Evolutionary conservation across 768 basidiomycete genomes (phyloP).

Genomic region (Hirschioporus abietinus): DNA sequence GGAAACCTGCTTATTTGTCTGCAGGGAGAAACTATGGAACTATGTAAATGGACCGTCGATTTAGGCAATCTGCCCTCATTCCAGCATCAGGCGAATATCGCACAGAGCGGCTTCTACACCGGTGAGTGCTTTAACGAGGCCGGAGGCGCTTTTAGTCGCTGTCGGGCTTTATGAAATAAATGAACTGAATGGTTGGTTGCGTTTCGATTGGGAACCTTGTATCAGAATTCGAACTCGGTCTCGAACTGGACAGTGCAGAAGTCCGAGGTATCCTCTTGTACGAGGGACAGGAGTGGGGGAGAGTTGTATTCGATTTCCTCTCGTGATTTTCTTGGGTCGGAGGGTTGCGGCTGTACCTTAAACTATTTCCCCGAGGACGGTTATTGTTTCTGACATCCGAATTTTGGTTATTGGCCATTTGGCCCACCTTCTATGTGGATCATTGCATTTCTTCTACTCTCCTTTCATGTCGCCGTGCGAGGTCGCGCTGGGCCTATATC

Average conservation of each 20-base stretch:
- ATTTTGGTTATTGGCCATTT: background rate
- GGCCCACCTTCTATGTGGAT: background rate
- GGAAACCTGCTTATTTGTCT: slow-evolving; percentile 6
- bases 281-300: slow-evolving; percentile 76
- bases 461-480: background rate
- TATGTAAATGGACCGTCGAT: slow-evolving; percentile 88
- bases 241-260: slow-evolving; percentile 83
- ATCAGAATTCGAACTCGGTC: slow-evolving; percentile 76
- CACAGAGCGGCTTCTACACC: slow-evolving; percentile 69
- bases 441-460: background rate
- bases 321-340: slow-evolving; percentile 18
- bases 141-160: slow-evolving; percentile 3
- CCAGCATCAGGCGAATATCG: slow-evolving; percentile 58
- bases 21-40: slow-evolving; percentile 62
- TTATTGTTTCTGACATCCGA: background rate
- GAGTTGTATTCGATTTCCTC: slow-evolving; percentile 57
- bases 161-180: background rate
- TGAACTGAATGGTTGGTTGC: slow-evolving; percentile 1
- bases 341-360: background rate
- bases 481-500: background rate
- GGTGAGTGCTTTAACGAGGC: slow-evolving; percentile 35
- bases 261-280: slow-evolving; percentile 76
- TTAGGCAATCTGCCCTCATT: slow-evolving; percentile 73
- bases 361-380: background rate
- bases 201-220: background rate